Base-by-base conservation (phyloP, 2,329 filamentous ascomycete genomes). In the Clarireedia homoeocarpa region DNA sequence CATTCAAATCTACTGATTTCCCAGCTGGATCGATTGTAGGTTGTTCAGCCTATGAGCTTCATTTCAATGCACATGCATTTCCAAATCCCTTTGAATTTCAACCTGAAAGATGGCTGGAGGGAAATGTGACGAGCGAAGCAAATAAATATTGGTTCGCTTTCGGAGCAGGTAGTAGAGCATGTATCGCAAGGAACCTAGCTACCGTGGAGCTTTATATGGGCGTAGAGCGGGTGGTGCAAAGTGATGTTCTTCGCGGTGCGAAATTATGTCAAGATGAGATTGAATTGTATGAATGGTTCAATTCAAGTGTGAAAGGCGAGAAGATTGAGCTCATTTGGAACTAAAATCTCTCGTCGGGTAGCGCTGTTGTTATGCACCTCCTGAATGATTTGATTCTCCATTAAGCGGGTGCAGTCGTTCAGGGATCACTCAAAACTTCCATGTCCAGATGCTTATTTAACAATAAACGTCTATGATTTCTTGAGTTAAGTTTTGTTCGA, bases 181-280 rank as follows among this genome's bases (percentile, higher is more conserved):
- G 78, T 58, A 78, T 80, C 62, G 77, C 76, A 23, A 65, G 74
- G 52, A 77, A 77, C 55, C 59, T 81, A 56, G 77, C 75, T 1
- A 73, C 66, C 38, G 63, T 66, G 1, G 76, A 79, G 64, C 61
- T 79, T 49, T 71, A 65, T 24, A 64, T 73, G 61, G 73, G 72
- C 0, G 71, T 73, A 2, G 70, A 73, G 58, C 72, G 68, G 27
- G 51, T 81, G 12, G 75, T 72, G 0, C 65, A 71, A 52, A 71
- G 67, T 10, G 72, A 72, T 59, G 71, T 77, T 1, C 65, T 81
- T 17, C 65, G 69, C 4, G 76, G 76, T 2, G 76, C 75, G 2
- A 73, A 57, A 47, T 63, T 68, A 2, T 67, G 74, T 1, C 63
- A 72, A 20, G 68, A 73, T 1, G 67, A 71, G 53, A 71, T 81